These are phyloP conservation scores for Colletotrichum melonis DNA, from an alignment of 2,329 filamentous ascomycete species.

Conservation along the genomic window DNA sequence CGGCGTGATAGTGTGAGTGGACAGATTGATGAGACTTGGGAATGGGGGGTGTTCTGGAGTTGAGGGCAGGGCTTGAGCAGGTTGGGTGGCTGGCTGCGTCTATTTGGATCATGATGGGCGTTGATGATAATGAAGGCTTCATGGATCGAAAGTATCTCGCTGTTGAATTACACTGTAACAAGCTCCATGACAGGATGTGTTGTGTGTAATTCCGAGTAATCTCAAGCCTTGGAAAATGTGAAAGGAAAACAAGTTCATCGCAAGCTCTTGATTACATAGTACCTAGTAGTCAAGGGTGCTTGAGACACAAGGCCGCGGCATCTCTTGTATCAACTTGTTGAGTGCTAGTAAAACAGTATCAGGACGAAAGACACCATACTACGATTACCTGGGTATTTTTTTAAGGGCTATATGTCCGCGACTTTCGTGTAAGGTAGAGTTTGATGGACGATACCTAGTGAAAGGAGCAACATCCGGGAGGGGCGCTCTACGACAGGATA, in stretches of 20 bases:
- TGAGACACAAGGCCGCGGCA: neutral
- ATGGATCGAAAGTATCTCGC: neutral
- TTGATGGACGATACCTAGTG: no score
- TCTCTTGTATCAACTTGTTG: no score
- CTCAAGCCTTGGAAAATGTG: neutral
- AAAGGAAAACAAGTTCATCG: neutral
- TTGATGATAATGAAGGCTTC: neutral
- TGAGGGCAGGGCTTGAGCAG: neutral
- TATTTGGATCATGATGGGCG: neutral
- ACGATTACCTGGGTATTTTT: no score
- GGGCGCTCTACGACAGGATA: no score
- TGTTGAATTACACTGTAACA: neutral
- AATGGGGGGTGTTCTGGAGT: no score
- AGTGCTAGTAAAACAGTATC: no score
- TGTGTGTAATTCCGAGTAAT: neutral
- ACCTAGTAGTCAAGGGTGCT: neutral
- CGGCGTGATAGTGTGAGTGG: neutral
- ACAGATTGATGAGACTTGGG: neutral
- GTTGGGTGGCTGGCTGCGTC: neutral
- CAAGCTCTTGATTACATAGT: neutral
- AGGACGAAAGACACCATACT: no score
- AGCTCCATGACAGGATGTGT: neutral
- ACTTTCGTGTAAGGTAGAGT: no score
- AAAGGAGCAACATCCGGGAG: no score
- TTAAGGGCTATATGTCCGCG: no score